Evolutionary conservation across 192 early-diverging fungal species (phyloP).

Genomic region (Phycomyces nitens): DNA sequence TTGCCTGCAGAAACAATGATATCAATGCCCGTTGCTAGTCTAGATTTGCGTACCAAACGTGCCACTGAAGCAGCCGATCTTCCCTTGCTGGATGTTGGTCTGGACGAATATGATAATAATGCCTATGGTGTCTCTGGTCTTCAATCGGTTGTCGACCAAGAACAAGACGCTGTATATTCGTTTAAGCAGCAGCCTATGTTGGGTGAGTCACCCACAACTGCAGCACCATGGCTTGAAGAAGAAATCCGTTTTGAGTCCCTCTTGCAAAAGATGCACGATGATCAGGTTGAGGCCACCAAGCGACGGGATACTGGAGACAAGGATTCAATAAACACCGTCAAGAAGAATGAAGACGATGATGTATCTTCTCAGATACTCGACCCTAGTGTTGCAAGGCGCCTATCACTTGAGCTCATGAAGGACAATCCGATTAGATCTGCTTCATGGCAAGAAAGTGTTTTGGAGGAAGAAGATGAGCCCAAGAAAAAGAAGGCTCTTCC

Average conservation of each 20-base stretch:
- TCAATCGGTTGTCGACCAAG: not conserved
- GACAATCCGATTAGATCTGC: slow-evolving; percentile 2
- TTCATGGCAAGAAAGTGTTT: not conserved
- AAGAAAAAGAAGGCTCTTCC: not conserved
- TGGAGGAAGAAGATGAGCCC: not conserved
- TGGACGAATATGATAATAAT: slow-evolving; percentile 28
- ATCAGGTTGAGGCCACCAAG: not conserved
- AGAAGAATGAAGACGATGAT: not conserved
- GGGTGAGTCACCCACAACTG: slow-evolving; percentile 22
- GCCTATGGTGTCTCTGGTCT: slow-evolving; percentile 3
- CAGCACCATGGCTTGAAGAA: slow-evolving; percentile 21
- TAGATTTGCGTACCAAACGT: slow-evolving; percentile 39
- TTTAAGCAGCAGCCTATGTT: slow-evolving; percentile 18
- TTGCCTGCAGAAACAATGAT: slow-evolving; percentile 42
- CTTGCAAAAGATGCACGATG: slow-evolving; percentile 8
- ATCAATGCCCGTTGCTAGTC: slow-evolving; percentile 5
- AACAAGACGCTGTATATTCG: not conserved
- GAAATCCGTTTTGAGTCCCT: slow-evolving; percentile 10
- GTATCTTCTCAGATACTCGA: slow-evolving; percentile 4
- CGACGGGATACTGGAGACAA: not conserved
- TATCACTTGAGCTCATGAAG: slow-evolving; percentile 34
- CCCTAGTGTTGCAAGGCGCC: slow-evolving; percentile 27
- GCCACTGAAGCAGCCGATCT: slow-evolving; percentile 44
- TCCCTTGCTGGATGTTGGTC: slow-evolving; percentile 40
- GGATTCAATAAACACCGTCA: not conserved